Percentiles rank a stretch among this genome's conserved stretches.
These are phyloP conservation scores for Talaromyces rugulosus DNA, from an alignment of 2,329 filamentous ascomycete genomes.

Conservation along the genomic window DNA sequence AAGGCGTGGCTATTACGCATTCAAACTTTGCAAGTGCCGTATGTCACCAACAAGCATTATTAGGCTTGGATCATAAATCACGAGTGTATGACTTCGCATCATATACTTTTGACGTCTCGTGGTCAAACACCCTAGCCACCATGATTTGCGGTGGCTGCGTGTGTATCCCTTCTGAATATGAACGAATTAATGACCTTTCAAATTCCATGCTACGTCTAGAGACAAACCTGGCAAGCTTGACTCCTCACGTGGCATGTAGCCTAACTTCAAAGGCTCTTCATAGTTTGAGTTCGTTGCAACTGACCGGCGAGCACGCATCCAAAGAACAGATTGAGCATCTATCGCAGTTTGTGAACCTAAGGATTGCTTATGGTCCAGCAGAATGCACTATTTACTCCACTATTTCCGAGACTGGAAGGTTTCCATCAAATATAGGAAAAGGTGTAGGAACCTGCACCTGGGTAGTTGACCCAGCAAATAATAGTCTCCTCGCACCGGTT, in stretches of 20 bases:
- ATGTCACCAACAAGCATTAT: not conserved
- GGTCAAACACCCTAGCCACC: constrained; percentile 8
- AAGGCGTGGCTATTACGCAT: constrained; percentile 31
- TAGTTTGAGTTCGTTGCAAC: not conserved
- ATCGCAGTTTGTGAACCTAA: constrained; percentile 8
- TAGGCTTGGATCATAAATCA: constrained; percentile 36
- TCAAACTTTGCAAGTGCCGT: constrained; percentile 1
- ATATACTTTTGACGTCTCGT: constrained; percentile 9
- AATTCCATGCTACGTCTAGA: constrained; percentile 1
- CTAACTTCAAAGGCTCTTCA: not conserved
- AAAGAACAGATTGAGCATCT: not conserved
- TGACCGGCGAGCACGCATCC: not conserved
- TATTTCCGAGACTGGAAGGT: not conserved
- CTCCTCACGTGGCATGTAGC: constrained; percentile 2
- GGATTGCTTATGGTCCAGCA: constrained; percentile 16
- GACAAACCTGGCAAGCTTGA: not conserved
- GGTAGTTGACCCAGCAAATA: not conserved
- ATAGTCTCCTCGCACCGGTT: constrained; percentile 55
- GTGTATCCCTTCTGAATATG: constrained; percentile 6
- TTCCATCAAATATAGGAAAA: not conserved
- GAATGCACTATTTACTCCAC: constrained; percentile 4
- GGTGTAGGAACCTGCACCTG: not conserved
- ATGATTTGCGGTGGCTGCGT: constrained; percentile 10
- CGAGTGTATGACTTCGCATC: constrained; percentile 9
- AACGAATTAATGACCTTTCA: constrained; percentile 5